These are phyloP conservation scores for Verbascum thapsus DNA, from an alignment of 257 asterid genomes.

Conservation along the genomic window DNA sequence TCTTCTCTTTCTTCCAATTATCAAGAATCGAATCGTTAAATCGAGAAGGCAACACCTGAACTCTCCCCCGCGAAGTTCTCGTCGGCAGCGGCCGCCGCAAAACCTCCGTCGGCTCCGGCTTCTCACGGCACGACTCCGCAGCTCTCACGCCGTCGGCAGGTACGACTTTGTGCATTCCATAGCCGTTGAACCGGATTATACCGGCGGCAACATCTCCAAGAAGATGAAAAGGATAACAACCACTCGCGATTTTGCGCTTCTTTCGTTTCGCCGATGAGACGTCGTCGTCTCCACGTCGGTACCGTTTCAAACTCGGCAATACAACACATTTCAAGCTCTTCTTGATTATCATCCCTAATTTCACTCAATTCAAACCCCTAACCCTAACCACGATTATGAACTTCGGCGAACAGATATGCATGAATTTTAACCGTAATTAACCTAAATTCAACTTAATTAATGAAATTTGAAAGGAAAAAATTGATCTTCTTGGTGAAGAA, in stretches of 20 bases:
- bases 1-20: conserved; percentile 93
- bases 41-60: conserved; percentile 92
- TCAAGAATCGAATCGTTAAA: conserved; percentile 89
- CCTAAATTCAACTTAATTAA: conserved; percentile 24
- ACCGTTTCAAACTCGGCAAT: conserved; percentile 93
- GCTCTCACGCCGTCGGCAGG: conserved; percentile 26
- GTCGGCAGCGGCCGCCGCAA: conserved; percentile 84
- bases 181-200: conserved; percentile 56
- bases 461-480: too few species aligned
- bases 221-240: conserved; percentile 65
- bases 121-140: conserved; percentile 15
- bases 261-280: conserved; percentile 60
- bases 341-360: conserved; percentile 72
- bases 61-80: conserved; percentile 93
- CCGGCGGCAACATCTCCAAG: conserved; percentile 60
- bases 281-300: conserved; percentile 78
- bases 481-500: not conserved
- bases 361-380: conserved; percentile 51
- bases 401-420: conserved; percentile 26
- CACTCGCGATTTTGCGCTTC: conserved; percentile 56
- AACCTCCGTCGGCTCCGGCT: conserved; percentile 44
- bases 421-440: conserved; percentile 12
- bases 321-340: conserved; percentile 86
- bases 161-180: conserved; percentile 38
- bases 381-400: conserved; percentile 50